These are phyloP conservation scores for Ajuga reptans DNA, from an alignment of 305 asterid species.

Conservation along the genomic window DNA sequence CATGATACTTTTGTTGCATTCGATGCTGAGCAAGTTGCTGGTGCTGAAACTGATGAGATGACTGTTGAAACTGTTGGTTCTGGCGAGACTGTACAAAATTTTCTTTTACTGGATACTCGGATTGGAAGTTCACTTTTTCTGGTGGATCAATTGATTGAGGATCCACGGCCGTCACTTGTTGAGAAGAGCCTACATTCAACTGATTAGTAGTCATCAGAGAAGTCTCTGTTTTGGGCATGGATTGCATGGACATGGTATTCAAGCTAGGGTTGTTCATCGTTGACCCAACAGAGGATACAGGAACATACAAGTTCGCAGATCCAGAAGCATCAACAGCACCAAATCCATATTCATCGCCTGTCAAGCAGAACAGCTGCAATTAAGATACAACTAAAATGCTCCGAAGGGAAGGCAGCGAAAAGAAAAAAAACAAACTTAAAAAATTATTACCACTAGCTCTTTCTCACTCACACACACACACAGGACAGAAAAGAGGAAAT, in stretches of 20 bases:
- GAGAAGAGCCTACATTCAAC: slow-evolving; percentile 42
- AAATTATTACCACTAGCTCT: background rate
- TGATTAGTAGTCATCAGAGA: slow-evolving; percentile 40
- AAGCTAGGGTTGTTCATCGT: slow-evolving; percentile 43
- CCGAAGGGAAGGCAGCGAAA: background rate
- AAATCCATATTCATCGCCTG: slow-evolving; percentile 74
- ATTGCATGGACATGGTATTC: slow-evolving; percentile 43
- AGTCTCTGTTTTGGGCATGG: slow-evolving; percentile 47
- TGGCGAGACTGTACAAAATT: slow-evolving; percentile 46
- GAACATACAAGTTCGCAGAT: slow-evolving; percentile 54
- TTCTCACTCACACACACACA: background rate
- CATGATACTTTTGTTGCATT: slow-evolving; percentile 56
- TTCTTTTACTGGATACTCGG: slow-evolving; percentile 41
- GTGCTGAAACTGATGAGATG: slow-evolving; percentile 60
- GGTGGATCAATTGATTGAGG: slow-evolving; percentile 45
- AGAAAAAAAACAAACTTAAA: background rate
- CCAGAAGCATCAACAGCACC: slow-evolving; percentile 53
- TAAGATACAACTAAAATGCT: slow-evolving; percentile 21
- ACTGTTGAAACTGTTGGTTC: slow-evolving; percentile 49
- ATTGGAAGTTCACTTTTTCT: slow-evolving; percentile 47
- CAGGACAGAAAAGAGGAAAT: background rate
- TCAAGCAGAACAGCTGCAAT: slow-evolving; percentile 20
- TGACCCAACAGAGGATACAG: slow-evolving; percentile 50
- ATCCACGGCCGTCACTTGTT: slow-evolving; percentile 39
- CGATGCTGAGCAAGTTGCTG: slow-evolving; percentile 49